Evolutionary conservation across 2,329 filamentous ascomycete species (phyloP).

Genomic region (Phialemoniopsis sp.): DNA sequence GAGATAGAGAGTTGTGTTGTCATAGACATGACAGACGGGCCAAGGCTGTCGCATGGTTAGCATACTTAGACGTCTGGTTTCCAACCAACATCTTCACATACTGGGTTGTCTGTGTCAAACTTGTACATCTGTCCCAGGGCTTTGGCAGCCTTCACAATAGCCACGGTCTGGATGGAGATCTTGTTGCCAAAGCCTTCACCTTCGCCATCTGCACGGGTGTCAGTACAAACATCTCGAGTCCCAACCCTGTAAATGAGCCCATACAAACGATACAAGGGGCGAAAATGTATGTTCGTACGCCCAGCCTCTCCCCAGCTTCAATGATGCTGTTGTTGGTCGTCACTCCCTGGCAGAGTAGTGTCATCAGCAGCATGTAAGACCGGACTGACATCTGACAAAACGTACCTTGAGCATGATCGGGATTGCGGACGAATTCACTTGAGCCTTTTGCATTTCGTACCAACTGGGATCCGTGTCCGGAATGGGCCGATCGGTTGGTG

Average conservation of each 20-base stretch:
- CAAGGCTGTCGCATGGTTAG: slow-evolving; percentile 27
- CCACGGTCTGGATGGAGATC: slow-evolving; percentile 47
- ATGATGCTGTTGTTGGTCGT: slow-evolving; percentile 21
- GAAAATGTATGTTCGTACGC: slow-evolving; percentile 48
- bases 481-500: slow-evolving; percentile 32
- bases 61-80: background rate
- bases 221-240: too few relatives aligned
- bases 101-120: slow-evolving; percentile 30
- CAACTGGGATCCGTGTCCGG: slow-evolving; percentile 37
- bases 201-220: slow-evolving; percentile 34
- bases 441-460: slow-evolving; percentile 36
- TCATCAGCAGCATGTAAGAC: background rate
- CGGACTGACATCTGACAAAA: slow-evolving; percentile 7
- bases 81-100: slow-evolving; percentile 13
- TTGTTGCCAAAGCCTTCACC: slow-evolving; percentile 45
- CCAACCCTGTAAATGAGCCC: slow-evolving; percentile 1
- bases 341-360: background rate
- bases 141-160: slow-evolving; percentile 40
- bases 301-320: slow-evolving; percentile 32
- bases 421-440: slow-evolving; percentile 6
- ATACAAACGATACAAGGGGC: slow-evolving; percentile 46
- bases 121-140: slow-evolving; percentile 32
- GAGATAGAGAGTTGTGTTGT: slow-evolving; percentile 42
- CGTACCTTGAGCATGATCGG: too few relatives aligned
- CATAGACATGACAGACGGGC: slow-evolving; percentile 48